Percentiles rank a stretch among this genome's conserved stretches.
phyloP scores from a whole-genome alignment of 1,284 basidiomycete species.

The Irpex lacteus region DNA sequence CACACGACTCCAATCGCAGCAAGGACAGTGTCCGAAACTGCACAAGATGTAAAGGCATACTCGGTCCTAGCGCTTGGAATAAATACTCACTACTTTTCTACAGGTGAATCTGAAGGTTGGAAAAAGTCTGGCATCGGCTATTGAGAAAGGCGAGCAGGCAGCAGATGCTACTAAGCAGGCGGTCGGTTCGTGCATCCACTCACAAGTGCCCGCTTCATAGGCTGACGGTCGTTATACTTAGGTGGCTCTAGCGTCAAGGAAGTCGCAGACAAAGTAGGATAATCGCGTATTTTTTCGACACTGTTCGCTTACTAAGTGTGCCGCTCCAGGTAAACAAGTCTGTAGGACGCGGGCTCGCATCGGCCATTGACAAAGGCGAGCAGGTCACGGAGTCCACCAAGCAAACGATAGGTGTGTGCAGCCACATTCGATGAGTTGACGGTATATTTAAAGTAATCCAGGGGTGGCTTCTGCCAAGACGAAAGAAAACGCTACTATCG shows the following conservation, averaged over 20 bases:
- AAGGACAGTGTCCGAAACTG: conserved; percentile 57
- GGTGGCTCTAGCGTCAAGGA: conserved; percentile 9
- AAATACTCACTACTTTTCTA: background rate
- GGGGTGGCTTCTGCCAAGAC: conserved; percentile 34
- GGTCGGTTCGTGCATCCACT: conserved; percentile 4
- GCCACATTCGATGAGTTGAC: background rate
- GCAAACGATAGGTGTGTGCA: conserved; percentile 46
- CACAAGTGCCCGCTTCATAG: background rate
- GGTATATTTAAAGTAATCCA: background rate
- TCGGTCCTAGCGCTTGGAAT: background rate
- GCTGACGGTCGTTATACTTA: background rate
- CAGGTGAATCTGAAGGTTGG: conserved; percentile 61
- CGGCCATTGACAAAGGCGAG: conserved; percentile 64
- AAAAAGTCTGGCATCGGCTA: conserved; percentile 51
- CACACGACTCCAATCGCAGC: conserved; percentile 44
- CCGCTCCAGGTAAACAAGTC: conserved; percentile 54
- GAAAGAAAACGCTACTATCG: conserved; percentile 32
- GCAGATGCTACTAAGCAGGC: conserved; percentile 12
- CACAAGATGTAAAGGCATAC: conserved; percentile 43
- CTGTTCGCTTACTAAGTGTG: background rate
- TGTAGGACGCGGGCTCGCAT: conserved; percentile 57
- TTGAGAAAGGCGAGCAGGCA: conserved; percentile 35
- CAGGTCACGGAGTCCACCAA: conserved; percentile 53
- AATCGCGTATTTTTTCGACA: background rate
- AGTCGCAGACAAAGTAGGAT: conserved; percentile 9